These are phyloP conservation scores for Spathaspora hagerdaliae DNA, from an alignment of 805 yeast genomes.

Conservation along the genomic window DNA sequence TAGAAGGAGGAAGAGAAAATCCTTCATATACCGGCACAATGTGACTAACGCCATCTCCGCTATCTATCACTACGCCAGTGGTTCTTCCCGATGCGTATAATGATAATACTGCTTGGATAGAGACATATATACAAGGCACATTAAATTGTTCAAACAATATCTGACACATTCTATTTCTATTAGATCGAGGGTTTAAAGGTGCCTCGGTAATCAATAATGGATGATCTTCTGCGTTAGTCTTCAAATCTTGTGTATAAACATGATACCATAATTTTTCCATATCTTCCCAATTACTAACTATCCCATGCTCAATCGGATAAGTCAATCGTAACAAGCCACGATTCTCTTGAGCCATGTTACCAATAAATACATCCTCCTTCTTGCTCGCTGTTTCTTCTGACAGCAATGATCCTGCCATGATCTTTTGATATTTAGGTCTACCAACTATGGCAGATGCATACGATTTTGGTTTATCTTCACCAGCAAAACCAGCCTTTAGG, in stretches of 20 bases:
- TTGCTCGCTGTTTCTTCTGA: slow-evolving; percentile 5
- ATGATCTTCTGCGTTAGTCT: slow-evolving; percentile 69
- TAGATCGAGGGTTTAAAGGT: slow-evolving; percentile 67
- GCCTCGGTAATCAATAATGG: slow-evolving; percentile 88
- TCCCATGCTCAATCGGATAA: slow-evolving; percentile 79
- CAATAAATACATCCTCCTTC: slow-evolving; percentile 68
- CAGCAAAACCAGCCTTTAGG: slow-evolving; percentile 88
- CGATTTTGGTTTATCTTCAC: slow-evolving; percentile 75
- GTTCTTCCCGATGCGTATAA: slow-evolving; percentile 87
- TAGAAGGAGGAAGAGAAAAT: slow-evolving; percentile 68
- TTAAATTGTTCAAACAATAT: slow-evolving; percentile 68
- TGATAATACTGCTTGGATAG: slow-evolving; percentile 75
- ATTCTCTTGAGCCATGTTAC: slow-evolving; percentile 66
- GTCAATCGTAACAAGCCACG: slow-evolving; percentile 71
- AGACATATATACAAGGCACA: slow-evolving; percentile 70
- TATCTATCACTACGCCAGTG: slow-evolving; percentile 83
- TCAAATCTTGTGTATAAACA: slow-evolving; percentile 54
- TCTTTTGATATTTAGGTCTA: slow-evolving; percentile 74
- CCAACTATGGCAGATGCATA: slow-evolving; percentile 69
- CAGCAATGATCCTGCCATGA: slow-evolving; percentile 57
- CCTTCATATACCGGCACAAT: slow-evolving; percentile 90
- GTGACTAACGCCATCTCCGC: slow-evolving; percentile 92
- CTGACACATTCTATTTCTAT: slow-evolving; percentile 61
- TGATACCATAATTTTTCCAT: slow-evolving; percentile 81
- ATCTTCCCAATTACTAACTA: slow-evolving; percentile 77